Conservation (phyloP, 2,329 filamentous ascomycete species). For the Colletotrichum chlorophyti region DNA sequence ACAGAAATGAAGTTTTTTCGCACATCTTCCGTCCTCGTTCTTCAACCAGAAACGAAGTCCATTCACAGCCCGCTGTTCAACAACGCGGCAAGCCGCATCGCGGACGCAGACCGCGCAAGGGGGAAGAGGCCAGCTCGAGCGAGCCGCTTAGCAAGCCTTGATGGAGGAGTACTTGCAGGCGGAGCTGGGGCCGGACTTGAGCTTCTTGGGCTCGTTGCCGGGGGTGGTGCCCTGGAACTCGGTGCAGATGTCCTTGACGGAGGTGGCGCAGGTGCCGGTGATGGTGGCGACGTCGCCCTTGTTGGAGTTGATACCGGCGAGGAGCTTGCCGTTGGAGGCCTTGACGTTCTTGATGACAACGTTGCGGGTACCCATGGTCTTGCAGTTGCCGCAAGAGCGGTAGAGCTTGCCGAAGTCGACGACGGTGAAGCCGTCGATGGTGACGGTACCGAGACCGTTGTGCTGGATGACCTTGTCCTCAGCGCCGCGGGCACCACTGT, state of each 20-base stretch:
- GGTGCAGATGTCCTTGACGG: constrained; percentile 30
- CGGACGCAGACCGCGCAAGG: background rate
- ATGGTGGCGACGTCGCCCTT: constrained; percentile 29
- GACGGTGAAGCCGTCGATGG: constrained; percentile 28
- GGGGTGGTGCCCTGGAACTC: constrained; percentile 30
- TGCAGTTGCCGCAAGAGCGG: constrained; percentile 31
- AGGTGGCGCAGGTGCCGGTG: constrained; percentile 28
- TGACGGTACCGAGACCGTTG: constrained; percentile 30
- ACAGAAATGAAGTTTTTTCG: constrained; percentile 15
- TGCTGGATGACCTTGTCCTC: constrained; percentile 30
- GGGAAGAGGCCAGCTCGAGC: background rate
- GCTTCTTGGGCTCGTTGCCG: constrained; percentile 30
- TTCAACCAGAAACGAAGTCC: constrained; percentile 18
- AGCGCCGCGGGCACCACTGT: constrained; percentile 24
- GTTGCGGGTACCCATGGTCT: constrained; percentile 28
- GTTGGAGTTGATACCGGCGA: constrained; percentile 31
- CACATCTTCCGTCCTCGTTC: constrained; percentile 11
- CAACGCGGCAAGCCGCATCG: background rate
- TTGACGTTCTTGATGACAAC: constrained; percentile 31
- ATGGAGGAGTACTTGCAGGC: constrained; percentile 24
- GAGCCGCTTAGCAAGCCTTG: constrained; percentile 28
- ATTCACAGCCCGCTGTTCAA: no score
- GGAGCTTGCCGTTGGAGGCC: constrained; percentile 30
- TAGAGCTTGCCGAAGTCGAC: constrained; percentile 30
- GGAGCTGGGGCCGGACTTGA: background rate